These are phyloP conservation scores for Calocybe gangraenosa DNA, from an alignment of 768 basidiomycete genomes.

Conservation along the genomic window DNA sequence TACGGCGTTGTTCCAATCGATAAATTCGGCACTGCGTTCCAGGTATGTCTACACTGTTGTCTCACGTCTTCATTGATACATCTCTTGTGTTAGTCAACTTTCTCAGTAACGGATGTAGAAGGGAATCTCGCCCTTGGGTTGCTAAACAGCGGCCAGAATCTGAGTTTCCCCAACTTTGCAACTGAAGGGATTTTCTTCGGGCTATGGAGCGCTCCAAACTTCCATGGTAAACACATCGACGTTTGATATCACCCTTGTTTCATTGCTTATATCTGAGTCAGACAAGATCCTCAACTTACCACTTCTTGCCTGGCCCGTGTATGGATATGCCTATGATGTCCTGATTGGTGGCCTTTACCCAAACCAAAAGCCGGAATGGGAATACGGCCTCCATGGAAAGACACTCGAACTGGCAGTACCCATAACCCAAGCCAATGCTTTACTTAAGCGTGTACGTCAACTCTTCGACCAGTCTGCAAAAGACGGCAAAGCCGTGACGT, in stretches of 20 bases:
- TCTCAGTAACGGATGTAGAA: slow-evolving; percentile 28
- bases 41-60: slow-evolving; percentile 17
- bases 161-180: slow-evolving; percentile 27
- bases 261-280: slow-evolving; percentile 1
- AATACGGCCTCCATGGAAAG: slow-evolving; percentile 29
- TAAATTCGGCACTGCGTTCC: slow-evolving; percentile 28
- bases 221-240: slow-evolving; percentile 24
- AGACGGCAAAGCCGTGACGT: slow-evolving; percentile 31
- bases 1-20: slow-evolving; percentile 28
- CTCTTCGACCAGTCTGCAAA: slow-evolving; percentile 28
- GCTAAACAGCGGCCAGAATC: slow-evolving; percentile 29
- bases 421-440: slow-evolving; percentile 25
- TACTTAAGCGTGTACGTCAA: slow-evolving; percentile 28
- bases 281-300: slow-evolving; percentile 27
- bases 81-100: slow-evolving; percentile 23
- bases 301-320: slow-evolving; percentile 29
- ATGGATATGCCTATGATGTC: slow-evolving; percentile 32
- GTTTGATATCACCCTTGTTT: background rate
- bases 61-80: background rate
- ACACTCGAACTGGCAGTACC: slow-evolving; percentile 33
- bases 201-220: slow-evolving; percentile 30
- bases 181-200: slow-evolving; percentile 28
- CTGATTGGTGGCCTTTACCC: slow-evolving; percentile 34
- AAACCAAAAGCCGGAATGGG: slow-evolving; percentile 27
- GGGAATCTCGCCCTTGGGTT: slow-evolving; percentile 23